phyloP scores from a whole-genome alignment of 148 eudicot genomes.

The Heliosperma pusillum region DNA sequence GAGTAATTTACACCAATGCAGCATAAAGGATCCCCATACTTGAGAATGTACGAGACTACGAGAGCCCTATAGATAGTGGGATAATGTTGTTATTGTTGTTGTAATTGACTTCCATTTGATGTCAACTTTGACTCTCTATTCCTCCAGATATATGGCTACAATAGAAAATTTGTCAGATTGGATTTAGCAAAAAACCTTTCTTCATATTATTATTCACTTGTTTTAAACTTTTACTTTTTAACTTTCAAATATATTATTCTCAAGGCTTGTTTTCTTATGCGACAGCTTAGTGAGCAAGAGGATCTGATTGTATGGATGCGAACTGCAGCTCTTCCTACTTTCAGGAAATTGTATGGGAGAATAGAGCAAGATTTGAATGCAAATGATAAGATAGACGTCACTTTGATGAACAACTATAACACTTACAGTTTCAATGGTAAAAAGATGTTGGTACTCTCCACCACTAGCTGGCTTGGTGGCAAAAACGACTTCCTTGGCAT shows the following conservation, averaged over 20 bases:
- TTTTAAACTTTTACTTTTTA: too few species aligned
- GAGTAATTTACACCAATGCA: too few species aligned
- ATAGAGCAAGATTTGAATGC: conserved; percentile 62
- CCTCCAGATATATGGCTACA: too few species aligned
- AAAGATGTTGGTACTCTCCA: conserved; percentile 90
- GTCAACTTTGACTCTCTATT: too few species aligned
- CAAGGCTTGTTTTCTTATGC: conserved; percentile 1
- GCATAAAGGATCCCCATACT: too few species aligned
- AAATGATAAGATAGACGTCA: conserved; percentile 48
- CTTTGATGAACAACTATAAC: conserved; percentile 60
- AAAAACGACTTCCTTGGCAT: conserved; percentile 91
- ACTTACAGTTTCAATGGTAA: conserved; percentile 91
- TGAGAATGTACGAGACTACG: too few species aligned
- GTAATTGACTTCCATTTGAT: too few species aligned
- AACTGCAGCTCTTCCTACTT: conserved; percentile 95
- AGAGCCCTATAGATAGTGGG: too few species aligned
- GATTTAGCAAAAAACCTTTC: too few species aligned
- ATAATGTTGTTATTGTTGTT: too few species aligned
- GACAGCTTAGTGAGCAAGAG: conserved; percentile 84
- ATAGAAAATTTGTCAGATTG: too few species aligned
- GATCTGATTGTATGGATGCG: conserved; percentile 98
- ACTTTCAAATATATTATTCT: background rate
- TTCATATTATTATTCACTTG: too few species aligned
- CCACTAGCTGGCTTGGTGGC: conserved; percentile 97
- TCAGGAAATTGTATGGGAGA: conserved; percentile 84